These are phyloP conservation scores for Ceratocystis alfenasii DNA, from an alignment of 2,329 filamentous ascomycete species.

Conservation along the genomic window DNA sequence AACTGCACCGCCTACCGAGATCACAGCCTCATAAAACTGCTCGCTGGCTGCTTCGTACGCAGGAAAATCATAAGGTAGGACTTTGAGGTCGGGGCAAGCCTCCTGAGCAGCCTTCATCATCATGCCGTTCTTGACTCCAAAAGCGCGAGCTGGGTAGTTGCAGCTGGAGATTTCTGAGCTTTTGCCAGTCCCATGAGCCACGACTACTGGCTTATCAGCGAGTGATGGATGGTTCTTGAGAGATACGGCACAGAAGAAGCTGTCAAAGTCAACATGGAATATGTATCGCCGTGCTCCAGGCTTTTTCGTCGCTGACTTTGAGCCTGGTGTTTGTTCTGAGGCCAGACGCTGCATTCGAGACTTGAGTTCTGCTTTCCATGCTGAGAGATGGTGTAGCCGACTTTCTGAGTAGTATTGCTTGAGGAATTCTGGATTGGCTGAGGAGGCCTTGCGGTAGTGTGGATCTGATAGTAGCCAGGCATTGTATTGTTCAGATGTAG, in stretches of 20 bases:
- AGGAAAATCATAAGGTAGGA: slow-evolving; percentile 90
- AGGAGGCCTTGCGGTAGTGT: slow-evolving; percentile 73
- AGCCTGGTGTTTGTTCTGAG: slow-evolving; percentile 47
- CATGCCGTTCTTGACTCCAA: slow-evolving; percentile 94
- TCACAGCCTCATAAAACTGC: slow-evolving; percentile 73
- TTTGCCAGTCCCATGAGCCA: slow-evolving; percentile 74
- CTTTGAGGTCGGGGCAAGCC: slow-evolving; percentile 71
- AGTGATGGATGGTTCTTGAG: slow-evolving; percentile 63
- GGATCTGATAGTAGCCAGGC: slow-evolving; percentile 73
- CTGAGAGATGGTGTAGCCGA: slow-evolving; percentile 83
- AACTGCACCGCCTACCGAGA: slow-evolving; percentile 67
- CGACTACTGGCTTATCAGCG: slow-evolving; percentile 66
- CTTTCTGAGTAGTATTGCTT: slow-evolving; percentile 94
- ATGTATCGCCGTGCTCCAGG: slow-evolving; percentile 65
- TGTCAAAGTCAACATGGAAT: slow-evolving; percentile 95
- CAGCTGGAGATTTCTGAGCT: slow-evolving; percentile 95
- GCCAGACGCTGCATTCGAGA: slow-evolving; percentile 73
- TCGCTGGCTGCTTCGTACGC: slow-evolving; percentile 87
- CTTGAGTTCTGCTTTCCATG: slow-evolving; percentile 93
- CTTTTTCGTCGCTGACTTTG: slow-evolving; percentile 38
- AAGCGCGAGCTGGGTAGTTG: slow-evolving; percentile 80
- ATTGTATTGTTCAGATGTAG: slow-evolving; percentile 91
- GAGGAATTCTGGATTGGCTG: slow-evolving; percentile 84
- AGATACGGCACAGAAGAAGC: slow-evolving; percentile 94
- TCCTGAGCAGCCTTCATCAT: slow-evolving; percentile 92